Evolutionary conservation across 2,329 filamentous ascomycete species (phyloP).

Genomic region (Teratosphaeria pseudoeucalypti): DNA sequence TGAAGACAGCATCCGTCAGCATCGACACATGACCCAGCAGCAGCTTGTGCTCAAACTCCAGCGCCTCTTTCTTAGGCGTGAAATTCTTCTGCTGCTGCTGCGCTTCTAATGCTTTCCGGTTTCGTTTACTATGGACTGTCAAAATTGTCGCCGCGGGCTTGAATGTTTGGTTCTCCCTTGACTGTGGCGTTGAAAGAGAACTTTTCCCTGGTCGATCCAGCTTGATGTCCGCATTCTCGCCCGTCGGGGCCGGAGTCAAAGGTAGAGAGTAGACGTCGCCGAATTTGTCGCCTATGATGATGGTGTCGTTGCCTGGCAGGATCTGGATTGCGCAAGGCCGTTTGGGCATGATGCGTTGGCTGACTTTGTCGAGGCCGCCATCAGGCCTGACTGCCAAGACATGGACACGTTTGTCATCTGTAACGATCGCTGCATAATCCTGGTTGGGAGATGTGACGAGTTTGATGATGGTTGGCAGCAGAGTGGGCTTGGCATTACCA

Average conservation of each 20-base stretch:
- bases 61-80: slow-evolving; percentile 35
- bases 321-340: slow-evolving; percentile 68
- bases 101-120: slow-evolving; percentile 46
- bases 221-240: slow-evolving; percentile 23
- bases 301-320: slow-evolving; percentile 57
- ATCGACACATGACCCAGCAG: slow-evolving; percentile 91
- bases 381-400: slow-evolving; percentile 60
- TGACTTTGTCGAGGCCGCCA: slow-evolving; percentile 56
- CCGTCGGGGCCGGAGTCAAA: slow-evolving; percentile 39
- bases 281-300: slow-evolving; percentile 87
- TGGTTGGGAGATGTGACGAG: slow-evolving; percentile 55
- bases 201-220: slow-evolving; percentile 11
- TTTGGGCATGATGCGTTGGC: slow-evolving; percentile 79
- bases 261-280: slow-evolving; percentile 90
- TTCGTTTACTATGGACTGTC: slow-evolving; percentile 54
- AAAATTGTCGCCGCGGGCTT: slow-evolving; percentile 45
- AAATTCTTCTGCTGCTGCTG: slow-evolving; percentile 40
- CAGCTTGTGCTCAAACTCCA: slow-evolving; percentile 61
- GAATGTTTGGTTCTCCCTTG: slow-evolving; percentile 20
- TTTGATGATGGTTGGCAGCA: slow-evolving; percentile 55
- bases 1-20: slow-evolving; percentile 64
- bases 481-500: slow-evolving; percentile 11
- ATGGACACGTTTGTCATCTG: slow-evolving; percentile 83
- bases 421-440: slow-evolving; percentile 63
- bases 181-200: not conserved